Evolutionary conservation across 2,329 filamentous ascomycete species (phyloP).

Genomic region (Periconia macrospinosa): DNA sequence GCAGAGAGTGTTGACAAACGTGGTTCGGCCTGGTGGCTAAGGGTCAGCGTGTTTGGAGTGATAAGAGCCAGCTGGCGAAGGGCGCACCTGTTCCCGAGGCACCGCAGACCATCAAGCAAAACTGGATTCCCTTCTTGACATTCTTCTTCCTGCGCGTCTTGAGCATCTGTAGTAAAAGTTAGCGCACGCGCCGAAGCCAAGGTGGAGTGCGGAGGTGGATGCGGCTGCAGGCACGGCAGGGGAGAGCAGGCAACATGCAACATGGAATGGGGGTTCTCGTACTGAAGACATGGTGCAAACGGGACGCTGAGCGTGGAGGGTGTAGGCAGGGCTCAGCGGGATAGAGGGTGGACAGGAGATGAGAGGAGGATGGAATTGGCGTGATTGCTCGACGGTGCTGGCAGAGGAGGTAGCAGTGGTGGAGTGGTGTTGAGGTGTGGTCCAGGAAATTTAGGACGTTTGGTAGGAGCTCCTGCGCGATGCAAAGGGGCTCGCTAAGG

Average conservation of each 20-base stretch:
- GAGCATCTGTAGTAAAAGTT: slow-evolving; percentile 49
- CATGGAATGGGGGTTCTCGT: slow-evolving; percentile 24
- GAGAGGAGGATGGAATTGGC: slow-evolving; percentile 22
- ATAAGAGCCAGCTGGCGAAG: slow-evolving; percentile 1
- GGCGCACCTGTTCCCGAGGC: slow-evolving; percentile 92
- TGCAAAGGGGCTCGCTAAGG: slow-evolving; percentile 45
- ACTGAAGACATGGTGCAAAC: slow-evolving; percentile 41
- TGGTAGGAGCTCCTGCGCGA: slow-evolving; percentile 40
- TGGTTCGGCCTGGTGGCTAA: slow-evolving; percentile 74
- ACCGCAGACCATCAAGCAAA: slow-evolving; percentile 99
- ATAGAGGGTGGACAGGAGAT: slow-evolving; percentile 21
- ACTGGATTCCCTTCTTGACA: slow-evolving; percentile 99
- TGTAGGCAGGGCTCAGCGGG: slow-evolving; percentile 13
- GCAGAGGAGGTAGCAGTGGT: slow-evolving; percentile 25
- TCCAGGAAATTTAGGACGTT: slow-evolving; percentile 45
- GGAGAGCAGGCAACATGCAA: slow-evolving; percentile 7
- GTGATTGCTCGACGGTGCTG: slow-evolving; percentile 12
- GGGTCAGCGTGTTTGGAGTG: neutral
- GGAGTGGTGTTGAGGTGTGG: slow-evolving; percentile 36
- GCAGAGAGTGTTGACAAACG: slow-evolving; percentile 99
- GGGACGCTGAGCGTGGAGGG: slow-evolving; percentile 22
- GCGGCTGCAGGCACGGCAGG: slow-evolving; percentile 14
- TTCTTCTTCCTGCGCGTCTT: slow-evolving; percentile 99
- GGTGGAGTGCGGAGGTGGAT: slow-evolving; percentile 14
- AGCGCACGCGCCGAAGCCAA: slow-evolving; percentile 23